Base-by-base conservation (phyloP, 2,329 filamentous ascomycete genomes). In the Ilyonectria mors-panacis region DNA sequence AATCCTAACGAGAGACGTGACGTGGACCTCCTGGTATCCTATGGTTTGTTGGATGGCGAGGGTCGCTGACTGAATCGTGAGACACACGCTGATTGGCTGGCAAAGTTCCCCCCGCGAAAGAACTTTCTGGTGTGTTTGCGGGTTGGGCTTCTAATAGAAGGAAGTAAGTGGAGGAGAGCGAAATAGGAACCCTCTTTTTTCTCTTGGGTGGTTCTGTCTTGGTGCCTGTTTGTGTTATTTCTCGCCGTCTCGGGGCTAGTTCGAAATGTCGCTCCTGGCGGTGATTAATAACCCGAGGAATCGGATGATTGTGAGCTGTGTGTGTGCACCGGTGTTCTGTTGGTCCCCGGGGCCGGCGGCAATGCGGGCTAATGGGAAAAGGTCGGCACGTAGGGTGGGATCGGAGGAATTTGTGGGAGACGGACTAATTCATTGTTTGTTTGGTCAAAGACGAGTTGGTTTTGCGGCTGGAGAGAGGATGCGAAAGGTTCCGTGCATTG, bases 81-180 rank as follows among this genome's bases (percentile, higher is more conserved):
- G 37, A 26, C 6, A 50, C 17, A 26, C 30, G 37, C 48, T 76
- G 70, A 78, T 78, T 78, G 77, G 77, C 55, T n/a, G 53, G 70
- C 44, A 78, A 78, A 78, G 77, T 78, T 78, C 75, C 74, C 55
- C n/a, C 55, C 21, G 45, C 59, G 39, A 47, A 55, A 54, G 39
- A 44, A 60, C 56, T 59, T 55, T 56, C 35, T 7, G n/a, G 33
- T 19, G 17, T 19, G 19, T 45, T 33, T 39, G 23, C 28, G 30
- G 35, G 21, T 44, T 45, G 54, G n/a, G n/a, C 17, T 54, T 45
- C 35, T 37, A 50, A 51, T 17, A 21, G 15, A 7, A 33, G 28
- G 9, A 54, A n/a, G n/a, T n/a, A n/a, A 37, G 61, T 47, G 61
- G 60, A 57, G 48, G 50, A 26, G n/a, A n/a, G 26, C 23, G 42